Evolutionary conservation across 1,139 yeast genomes (phyloP).

Genomic region (Starmera stellimalicola): DNA sequence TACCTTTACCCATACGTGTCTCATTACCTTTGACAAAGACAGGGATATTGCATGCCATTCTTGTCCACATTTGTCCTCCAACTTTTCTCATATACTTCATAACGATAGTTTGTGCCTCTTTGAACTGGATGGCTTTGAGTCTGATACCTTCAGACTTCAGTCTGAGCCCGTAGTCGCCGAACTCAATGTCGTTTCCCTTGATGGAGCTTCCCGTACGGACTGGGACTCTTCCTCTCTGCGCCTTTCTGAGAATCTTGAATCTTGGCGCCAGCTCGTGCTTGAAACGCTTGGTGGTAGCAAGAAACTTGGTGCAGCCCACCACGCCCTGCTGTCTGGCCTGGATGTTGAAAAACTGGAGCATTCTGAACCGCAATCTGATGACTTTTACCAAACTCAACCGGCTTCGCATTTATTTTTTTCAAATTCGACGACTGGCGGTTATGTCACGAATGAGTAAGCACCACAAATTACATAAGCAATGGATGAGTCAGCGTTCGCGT

Average conservation of each 20-base stretch:
- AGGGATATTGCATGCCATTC: conserved; percentile 79
- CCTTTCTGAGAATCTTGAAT: conserved; percentile 62
- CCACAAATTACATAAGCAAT: too few relatives aligned
- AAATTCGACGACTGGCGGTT: too few relatives aligned
- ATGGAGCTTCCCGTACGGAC: conserved; percentile 93
- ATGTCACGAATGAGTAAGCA: too few relatives aligned
- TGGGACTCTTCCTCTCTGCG: conserved; percentile 90
- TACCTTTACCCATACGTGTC: conserved; percentile 99
- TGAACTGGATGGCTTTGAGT: conserved; percentile 80
- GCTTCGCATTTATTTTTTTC: too few relatives aligned
- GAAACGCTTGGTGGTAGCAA: conserved; percentile 38
- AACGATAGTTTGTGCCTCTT: conserved; percentile 83
- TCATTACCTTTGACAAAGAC: conserved; percentile 97
- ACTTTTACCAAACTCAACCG: too few relatives aligned
- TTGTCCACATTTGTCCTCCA: conserved; percentile 62
- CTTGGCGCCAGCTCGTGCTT: conserved; percentile 84
- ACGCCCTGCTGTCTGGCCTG: too few relatives aligned
- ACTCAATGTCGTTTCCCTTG: conserved; percentile 74
- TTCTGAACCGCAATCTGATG: too few relatives aligned
- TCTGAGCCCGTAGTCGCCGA: conserved; percentile 82
- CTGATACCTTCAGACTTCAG: conserved; percentile 81
- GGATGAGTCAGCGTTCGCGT: too few relatives aligned
- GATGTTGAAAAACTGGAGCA: too few relatives aligned
- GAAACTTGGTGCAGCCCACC: background rate
- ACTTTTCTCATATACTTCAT: conserved; percentile 73